Evolutionary conservation across 305 asterid genomes (phyloP).

Genomic region (Fraxinus xanthoxyloides): DNA sequence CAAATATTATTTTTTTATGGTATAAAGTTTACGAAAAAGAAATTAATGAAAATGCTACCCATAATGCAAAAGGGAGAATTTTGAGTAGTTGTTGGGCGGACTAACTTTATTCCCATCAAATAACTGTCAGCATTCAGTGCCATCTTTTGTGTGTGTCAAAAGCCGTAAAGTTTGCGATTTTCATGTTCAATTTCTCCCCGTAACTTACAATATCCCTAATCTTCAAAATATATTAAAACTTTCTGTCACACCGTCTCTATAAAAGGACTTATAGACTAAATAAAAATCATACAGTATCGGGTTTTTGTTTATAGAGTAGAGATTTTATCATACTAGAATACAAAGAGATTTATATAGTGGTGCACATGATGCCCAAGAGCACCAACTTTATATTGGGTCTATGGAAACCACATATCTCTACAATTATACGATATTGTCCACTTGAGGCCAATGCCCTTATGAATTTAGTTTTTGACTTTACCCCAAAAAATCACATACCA

Average conservation of each 20-base stretch:
- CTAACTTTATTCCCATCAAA: constrained; percentile 36
- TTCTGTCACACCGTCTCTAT: background rate
- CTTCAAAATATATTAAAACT: background rate
- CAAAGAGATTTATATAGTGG: background rate
- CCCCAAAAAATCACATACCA: too few relatives aligned
- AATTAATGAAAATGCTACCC: constrained; percentile 39
- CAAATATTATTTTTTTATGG: background rate
- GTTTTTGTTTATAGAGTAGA: background rate
- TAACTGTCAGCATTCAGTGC: constrained; percentile 39
- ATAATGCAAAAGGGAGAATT: constrained; percentile 36
- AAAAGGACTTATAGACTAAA: too few relatives aligned
- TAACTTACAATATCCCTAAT: background rate
- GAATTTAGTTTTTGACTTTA: too few relatives aligned
- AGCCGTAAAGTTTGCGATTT: background rate
- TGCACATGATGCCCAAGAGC: constrained; percentile 17
- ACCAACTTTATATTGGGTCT: background rate
- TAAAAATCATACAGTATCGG: background rate
- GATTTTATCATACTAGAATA: background rate
- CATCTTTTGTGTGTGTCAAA: background rate
- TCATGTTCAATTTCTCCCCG: background rate
- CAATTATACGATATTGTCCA: too few relatives aligned
- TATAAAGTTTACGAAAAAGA: constrained; percentile 29
- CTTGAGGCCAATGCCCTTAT: too few relatives aligned
- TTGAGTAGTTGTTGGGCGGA: constrained; percentile 31
- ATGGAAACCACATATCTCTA: too few relatives aligned